phyloP scores from a whole-genome alignment of 495 filamentous ascomycete genomes.

The Halenospora varia region DNA sequence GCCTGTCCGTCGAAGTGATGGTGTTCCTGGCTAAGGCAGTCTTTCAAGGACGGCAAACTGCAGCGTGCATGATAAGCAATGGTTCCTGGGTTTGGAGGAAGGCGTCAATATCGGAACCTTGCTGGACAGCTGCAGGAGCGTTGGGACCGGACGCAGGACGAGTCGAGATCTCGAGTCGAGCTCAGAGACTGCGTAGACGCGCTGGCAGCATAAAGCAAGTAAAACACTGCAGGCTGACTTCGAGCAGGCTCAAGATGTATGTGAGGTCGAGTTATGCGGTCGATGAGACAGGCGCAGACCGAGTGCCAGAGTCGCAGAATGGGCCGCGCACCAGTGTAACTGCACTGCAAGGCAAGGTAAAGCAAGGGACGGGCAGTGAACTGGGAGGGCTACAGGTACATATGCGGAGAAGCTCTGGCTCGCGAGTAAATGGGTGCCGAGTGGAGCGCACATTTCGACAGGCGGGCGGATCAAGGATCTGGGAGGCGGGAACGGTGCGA shows the following conservation, averaged over 20 bases:
- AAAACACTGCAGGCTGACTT: background rate
- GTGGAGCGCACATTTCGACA: too few species aligned
- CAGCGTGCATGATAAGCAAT: conserved; percentile 31
- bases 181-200: conserved; percentile 18
- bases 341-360: background rate
- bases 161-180: conserved; percentile 12
- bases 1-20: conserved; percentile 9
- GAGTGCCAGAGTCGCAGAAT: background rate
- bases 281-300: background rate
- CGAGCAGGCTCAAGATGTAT: background rate
- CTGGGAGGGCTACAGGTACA: conserved; percentile 1
- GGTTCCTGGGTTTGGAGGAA: conserved; percentile 25
- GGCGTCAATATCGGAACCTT: conserved; percentile 27
- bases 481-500: background rate
- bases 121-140: conserved; percentile 20
- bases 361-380: background rate
- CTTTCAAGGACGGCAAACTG: conserved; percentile 27
- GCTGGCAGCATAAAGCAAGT: conserved; percentile 19
- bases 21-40: conserved; percentile 29
- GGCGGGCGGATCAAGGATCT: too few species aligned
- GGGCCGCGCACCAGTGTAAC: conserved; percentile 2
- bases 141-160: conserved; percentile 15
- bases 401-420: conserved; percentile 30
- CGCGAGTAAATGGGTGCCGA: conserved; percentile 17
- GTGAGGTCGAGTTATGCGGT: background rate